Evolutionary conservation across 495 filamentous ascomycete genomes (phyloP).

Genomic region (Penicillium tannophilum): DNA sequence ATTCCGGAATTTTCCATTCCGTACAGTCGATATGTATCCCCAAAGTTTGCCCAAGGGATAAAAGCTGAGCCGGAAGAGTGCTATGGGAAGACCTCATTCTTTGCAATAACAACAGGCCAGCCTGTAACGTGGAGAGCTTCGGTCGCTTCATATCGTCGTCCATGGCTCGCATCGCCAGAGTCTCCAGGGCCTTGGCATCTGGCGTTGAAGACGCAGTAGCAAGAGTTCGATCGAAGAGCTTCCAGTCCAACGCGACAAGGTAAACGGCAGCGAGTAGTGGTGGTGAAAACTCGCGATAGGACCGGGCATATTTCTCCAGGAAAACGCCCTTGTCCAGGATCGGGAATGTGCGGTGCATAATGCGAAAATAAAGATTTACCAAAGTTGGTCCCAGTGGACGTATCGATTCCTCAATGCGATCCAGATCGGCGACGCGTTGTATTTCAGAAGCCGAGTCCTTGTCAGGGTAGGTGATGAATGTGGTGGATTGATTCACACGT

Average conservation of each 20-base stretch:
- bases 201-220: slow-evolving; percentile 47
- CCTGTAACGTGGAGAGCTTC: slow-evolving; percentile 80
- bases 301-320: slow-evolving; percentile 73
- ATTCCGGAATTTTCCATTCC: slow-evolving; percentile 75
- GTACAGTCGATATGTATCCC: slow-evolving; percentile 82
- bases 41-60: slow-evolving; percentile 78
- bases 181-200: slow-evolving; percentile 65
- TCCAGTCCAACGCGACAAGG: slow-evolving; percentile 80
- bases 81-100: slow-evolving; percentile 32
- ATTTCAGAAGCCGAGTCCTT: slow-evolving; percentile 19
- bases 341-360: slow-evolving; percentile 81
- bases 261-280: slow-evolving; percentile 82
- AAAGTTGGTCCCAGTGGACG: slow-evolving; percentile 40
- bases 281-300: slow-evolving; percentile 73
- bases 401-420: slow-evolving; percentile 17
- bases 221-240: slow-evolving; percentile 70
- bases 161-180: slow-evolving; percentile 64
- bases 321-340: slow-evolving; percentile 72
- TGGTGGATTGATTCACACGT: slow-evolving; percentile 20
- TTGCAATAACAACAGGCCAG: slow-evolving; percentile 77
- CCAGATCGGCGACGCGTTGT: slow-evolving; percentile 28
- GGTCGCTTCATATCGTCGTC: slow-evolving; percentile 66
- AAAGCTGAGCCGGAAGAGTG: slow-evolving; percentile 40
- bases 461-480: slow-evolving; percentile 23
- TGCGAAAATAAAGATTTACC: slow-evolving; percentile 77